Conservation (phyloP, 495 filamentous ascomycete genomes). For the Pseudoneurospora amorphoporcata region DNA sequence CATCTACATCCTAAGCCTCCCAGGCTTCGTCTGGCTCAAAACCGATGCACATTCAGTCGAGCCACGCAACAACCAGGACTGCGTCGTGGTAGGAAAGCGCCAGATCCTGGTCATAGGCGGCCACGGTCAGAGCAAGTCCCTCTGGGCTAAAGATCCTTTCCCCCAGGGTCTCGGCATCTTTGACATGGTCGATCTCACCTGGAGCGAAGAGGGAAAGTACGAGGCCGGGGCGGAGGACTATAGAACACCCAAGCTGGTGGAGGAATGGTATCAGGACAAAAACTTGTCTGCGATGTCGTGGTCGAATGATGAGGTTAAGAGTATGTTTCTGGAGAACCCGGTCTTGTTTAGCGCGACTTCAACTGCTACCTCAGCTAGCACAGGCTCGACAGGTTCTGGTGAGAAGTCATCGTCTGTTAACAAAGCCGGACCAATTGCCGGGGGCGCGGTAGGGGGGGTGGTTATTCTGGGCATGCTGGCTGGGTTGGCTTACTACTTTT, state of each 20-base stretch:
- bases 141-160: not conserved
- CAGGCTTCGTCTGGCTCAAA: constrained; percentile 35
- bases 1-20: constrained; percentile 33
- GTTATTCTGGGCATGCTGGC: too few relatives aligned
- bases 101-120: too few relatives aligned
- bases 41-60: not conserved
- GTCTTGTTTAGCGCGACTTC: not conserved
- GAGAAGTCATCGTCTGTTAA: too few relatives aligned
- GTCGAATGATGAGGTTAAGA: constrained; percentile 4
- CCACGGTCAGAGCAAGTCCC: too few relatives aligned
- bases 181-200: constrained; percentile 4
- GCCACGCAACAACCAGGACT: not conserved
- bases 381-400: too few relatives aligned
- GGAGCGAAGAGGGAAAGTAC: constrained; percentile 2
- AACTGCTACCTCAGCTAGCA: not conserved
- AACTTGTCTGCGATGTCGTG: not conserved
- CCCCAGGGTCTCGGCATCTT: constrained; percentile 6
- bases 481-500: too few relatives aligned
- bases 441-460: too few relatives aligned
- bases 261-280: constrained; percentile 2
- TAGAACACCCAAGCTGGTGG: not conserved
- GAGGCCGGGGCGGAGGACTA: constrained; percentile 6
- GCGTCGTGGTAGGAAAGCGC: too few relatives aligned
- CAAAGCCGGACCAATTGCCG: too few relatives aligned
- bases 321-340: not conserved